Base-by-base conservation (phyloP, 2,329 filamentous ascomycete species). In the Fusarium nygamai region DNA sequence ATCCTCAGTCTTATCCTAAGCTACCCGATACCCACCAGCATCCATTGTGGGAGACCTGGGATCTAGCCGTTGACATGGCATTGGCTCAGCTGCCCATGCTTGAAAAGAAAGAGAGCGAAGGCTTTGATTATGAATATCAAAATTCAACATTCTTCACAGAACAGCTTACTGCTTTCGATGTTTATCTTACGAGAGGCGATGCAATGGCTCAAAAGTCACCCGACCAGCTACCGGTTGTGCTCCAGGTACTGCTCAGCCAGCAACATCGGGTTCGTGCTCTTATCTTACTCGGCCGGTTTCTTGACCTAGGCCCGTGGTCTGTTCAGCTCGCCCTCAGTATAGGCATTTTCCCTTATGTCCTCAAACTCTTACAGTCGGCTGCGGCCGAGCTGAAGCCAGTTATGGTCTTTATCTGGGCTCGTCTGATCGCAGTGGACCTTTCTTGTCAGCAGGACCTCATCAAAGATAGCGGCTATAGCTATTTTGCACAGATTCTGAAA, bases 371-470 rank as follows among this genome's bases (percentile, higher is more conserved):
- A 24, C 96, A 99, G 82, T 98, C 96, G 9, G 96, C 97, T 53
- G 96, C 96, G 0, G 90, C 94, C 53, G 96, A 99, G 82, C 85
- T 99, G 71, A 98, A 98, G 80, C 96, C 96, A 0, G 95, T 98
- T 69, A 98, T 99, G 96, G 95, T 99, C 10, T 99, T 98, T 82
- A 99, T 99, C 72, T 99, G 96, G 96, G 95, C 96, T 11, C 91
- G 96, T 56, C 94, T 99, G 48, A 90, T 99, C 73, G 96, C 96
- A 13, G 96, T 99, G 11, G 96, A 99, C 80, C 92, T 96, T 68
- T 94, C 94, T 3, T 98, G 96, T 79, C 96, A 99, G 82, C 92
- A 92, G 71, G 96, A 99, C 81, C 86, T 99, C 19, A 91, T 98
- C 77, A 98, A 98, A 83, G 96, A 99, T 80, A 98, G 95, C 78